Percentiles rank a stretch among this genome's conserved stretches.
These are phyloP conservation scores for Ogataea pini DNA, from an alignment of 805 yeast genomes.

Conservation along the genomic window DNA sequence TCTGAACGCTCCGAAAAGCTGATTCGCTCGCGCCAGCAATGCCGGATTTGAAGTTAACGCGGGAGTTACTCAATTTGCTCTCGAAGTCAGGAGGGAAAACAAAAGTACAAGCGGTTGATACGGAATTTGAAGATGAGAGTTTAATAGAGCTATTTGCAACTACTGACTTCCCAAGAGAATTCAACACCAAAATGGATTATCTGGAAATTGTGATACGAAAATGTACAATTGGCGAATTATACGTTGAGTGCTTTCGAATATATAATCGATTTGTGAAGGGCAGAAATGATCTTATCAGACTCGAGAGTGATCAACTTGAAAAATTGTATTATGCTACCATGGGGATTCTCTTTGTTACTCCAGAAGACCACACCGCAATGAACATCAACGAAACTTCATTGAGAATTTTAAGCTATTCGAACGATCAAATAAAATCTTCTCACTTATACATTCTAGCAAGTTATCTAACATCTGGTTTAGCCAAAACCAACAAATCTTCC, in stretches of 20 bases:
- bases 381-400: conserved; percentile 12
- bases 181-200: conserved; percentile 8
- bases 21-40: too few species aligned
- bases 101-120: conserved; percentile 8
- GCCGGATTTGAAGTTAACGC: conserved; percentile 3
- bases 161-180: conserved; percentile 26
- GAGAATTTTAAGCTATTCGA: neutral
- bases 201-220: conserved; percentile 23
- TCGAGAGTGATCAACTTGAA: neutral
- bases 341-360: conserved; percentile 30
- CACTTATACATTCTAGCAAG: conserved; percentile 10
- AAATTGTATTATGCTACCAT: conserved; percentile 19
- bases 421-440: neutral
- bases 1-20: too few species aligned
- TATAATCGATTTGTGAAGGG: neutral
- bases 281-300: neutral
- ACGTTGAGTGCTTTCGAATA: conserved; percentile 19
- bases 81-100: neutral
- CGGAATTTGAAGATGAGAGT: conserved; percentile 20
- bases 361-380: conserved; percentile 32
- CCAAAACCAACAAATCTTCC: conserved; percentile 37
- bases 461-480: conserved; percentile 27
- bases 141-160: conserved; percentile 28
- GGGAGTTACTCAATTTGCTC: conserved; percentile 7
- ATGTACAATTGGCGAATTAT: conserved; percentile 14